Percentiles rank a stretch among this genome's conserved stretches.
Evolutionary conservation across 352 stramenopile genomes (phyloP).

Genomic region (Phytophthora constricta): DNA sequence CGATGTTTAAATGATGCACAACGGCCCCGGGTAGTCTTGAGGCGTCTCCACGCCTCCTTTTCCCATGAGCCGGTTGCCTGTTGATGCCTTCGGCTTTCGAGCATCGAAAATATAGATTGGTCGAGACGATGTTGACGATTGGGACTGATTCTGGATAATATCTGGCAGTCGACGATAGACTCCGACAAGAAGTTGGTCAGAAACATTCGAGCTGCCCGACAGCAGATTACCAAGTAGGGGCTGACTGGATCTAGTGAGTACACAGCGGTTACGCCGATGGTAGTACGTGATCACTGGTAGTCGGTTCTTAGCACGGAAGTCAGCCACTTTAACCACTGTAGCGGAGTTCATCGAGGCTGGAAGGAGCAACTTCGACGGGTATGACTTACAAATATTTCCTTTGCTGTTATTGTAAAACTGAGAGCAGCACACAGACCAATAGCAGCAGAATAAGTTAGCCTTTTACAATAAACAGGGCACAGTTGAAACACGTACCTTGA

Average conservation of each 20-base stretch:
- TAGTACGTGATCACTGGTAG: conserved; percentile 90
- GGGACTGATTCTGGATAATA: conserved; percentile 80
- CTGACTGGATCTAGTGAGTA: conserved; percentile 85
- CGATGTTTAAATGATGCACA: conserved; percentile 89
- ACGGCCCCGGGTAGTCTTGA: conserved; percentile 83
- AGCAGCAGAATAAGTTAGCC: conserved; percentile 8
- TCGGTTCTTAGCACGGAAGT: conserved; percentile 88
- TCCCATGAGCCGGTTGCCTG: conserved; percentile 90
- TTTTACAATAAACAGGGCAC: neutral
- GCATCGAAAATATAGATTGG: conserved; percentile 93
- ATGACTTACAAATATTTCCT: conserved; percentile 85
- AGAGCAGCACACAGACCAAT: neutral
- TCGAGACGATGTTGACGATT: conserved; percentile 63
- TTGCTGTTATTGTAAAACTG: conserved; percentile 83
- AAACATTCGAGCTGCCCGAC: conserved; percentile 72
- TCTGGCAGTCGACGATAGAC: conserved; percentile 82
- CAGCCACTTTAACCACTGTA: conserved; percentile 73
- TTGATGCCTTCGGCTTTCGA: conserved; percentile 89
- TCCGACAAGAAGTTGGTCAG: conserved; percentile 76
- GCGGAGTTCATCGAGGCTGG: conserved; percentile 71
- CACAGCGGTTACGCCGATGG: conserved; percentile 75
- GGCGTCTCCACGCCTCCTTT: conserved; percentile 91
- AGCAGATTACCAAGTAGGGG: conserved; percentile 79
- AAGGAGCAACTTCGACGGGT: conserved; percentile 83
- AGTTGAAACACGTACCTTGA: conserved; percentile 49